phyloP scores from a whole-genome alignment of 306 rosid species.

The Carpinus fangiana region DNA sequence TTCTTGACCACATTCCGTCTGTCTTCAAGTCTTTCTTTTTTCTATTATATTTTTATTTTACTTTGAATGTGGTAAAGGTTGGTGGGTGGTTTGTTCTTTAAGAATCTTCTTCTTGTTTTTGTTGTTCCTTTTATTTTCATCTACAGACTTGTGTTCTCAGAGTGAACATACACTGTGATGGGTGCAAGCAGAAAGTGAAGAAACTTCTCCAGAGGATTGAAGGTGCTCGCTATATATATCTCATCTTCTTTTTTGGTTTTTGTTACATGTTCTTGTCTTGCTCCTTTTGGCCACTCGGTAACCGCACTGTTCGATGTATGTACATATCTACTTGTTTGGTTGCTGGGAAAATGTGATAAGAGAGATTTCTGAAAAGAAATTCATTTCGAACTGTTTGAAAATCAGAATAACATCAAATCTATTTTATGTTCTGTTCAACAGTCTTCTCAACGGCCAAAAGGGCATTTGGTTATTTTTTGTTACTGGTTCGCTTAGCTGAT shows the following conservation, averaged over 20 bases:
- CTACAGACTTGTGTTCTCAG: constrained; percentile 85
- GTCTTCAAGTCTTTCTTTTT: constrained; percentile 19
- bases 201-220: constrained; percentile 94
- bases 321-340: background rate
- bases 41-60: background rate
- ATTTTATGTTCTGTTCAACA: too few species aligned
- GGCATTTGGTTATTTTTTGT: background rate
- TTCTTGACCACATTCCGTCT: constrained; percentile 33
- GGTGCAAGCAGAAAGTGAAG: constrained; percentile 97
- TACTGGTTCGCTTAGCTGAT: background rate
- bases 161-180: constrained; percentile 98
- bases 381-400: background rate
- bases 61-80: constrained; percentile 28
- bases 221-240: constrained; percentile 51
- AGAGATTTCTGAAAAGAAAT: background rate
- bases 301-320: constrained; percentile 10
- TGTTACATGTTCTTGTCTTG: constrained; percentile 22
- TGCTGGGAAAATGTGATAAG: background rate
- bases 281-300: constrained; percentile 16
- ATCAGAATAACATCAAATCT: background rate
- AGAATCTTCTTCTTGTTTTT: constrained; percentile 40
- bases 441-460: too few species aligned
- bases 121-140: constrained; percentile 26
- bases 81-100: constrained; percentile 40
- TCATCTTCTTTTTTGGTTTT: constrained; percentile 2